phyloP scores from a whole-genome alignment of 805 yeast genomes.

The Kregervanrija delftensis region DNA sequence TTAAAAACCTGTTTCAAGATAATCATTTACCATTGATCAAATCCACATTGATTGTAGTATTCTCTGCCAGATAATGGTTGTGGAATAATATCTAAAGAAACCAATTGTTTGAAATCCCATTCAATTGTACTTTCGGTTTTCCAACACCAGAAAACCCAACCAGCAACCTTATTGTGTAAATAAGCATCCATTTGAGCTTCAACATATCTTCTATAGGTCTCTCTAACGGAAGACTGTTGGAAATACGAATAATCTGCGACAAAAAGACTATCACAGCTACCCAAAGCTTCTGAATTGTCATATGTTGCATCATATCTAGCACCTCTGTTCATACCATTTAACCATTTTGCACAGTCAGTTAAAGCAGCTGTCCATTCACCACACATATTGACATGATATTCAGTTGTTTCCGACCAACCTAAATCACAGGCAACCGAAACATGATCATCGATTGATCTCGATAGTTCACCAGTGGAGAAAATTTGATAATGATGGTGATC shows the following conservation, averaged over 20 bases:
- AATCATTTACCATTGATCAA: neutral
- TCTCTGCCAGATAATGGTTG: constrained; percentile 49
- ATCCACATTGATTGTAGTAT: constrained; percentile 28
- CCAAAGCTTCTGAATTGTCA: constrained; percentile 35
- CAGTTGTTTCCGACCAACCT: constrained; percentile 34
- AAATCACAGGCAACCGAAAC: constrained; percentile 46
- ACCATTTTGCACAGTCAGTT: constrained; percentile 85
- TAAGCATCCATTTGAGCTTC: constrained; percentile 91
- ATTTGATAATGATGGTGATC: constrained; percentile 94
- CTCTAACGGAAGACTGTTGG: constrained; percentile 46
- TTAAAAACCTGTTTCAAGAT: neutral
- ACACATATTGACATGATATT: constrained; percentile 65
- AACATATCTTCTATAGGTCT: constrained; percentile 57
- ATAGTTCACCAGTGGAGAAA: constrained; percentile 58
- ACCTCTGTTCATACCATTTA: constrained; percentile 81
- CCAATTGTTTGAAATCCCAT: constrained; percentile 73
- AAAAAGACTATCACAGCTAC: constrained; percentile 55
- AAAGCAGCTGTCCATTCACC: constrained; percentile 94
- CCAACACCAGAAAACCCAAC: constrained; percentile 95
- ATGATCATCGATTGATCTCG: constrained; percentile 55
- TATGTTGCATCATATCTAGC: constrained; percentile 71
- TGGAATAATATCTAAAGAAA: constrained; percentile 62
- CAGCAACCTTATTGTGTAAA: constrained; percentile 43
- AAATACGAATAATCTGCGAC: constrained; percentile 38
- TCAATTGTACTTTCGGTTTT: constrained; percentile 78